A percentile compares a stretch with the other conserved stretches of the same genome.
phyloP scores from a whole-genome alignment of 805 yeast species.

The Teunomyces gatunensis region DNA sequence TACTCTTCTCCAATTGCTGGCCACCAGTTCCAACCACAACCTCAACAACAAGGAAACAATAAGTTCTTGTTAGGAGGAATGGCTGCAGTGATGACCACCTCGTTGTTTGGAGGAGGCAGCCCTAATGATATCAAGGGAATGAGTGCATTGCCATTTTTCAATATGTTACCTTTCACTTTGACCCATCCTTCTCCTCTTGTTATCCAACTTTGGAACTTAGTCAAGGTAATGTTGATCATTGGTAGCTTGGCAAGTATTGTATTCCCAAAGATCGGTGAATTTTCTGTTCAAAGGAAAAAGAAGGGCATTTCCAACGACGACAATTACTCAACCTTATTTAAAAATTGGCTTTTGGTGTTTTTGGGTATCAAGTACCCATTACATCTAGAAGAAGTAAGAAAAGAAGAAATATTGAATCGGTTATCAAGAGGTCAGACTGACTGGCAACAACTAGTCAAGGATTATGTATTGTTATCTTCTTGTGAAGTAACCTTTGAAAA shows the following conservation, averaged over 20 bases:
- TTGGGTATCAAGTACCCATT: conserved; percentile 31
- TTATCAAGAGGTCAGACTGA: conserved; percentile 13
- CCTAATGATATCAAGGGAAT: conserved; percentile 43
- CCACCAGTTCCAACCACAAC: conserved; percentile 12
- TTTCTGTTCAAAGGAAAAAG: neutral
- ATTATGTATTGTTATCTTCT: conserved; percentile 26
- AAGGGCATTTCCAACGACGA: neutral
- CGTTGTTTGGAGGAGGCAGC: conserved; percentile 50
- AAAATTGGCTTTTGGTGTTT: conserved; percentile 24
- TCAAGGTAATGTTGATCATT: conserved; percentile 11
- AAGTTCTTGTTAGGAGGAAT: conserved; percentile 61
- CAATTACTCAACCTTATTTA: conserved; percentile 5
- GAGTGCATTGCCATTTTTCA: conserved; percentile 42
- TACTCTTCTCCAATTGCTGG: conserved; percentile 1
- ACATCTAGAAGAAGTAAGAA: conserved; percentile 13
- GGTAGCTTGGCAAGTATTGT: conserved; percentile 10
- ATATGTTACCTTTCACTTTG: conserved; percentile 12
- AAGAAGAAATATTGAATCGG: conserved; percentile 12
- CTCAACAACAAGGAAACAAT: conserved; percentile 23
- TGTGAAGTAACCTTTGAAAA: conserved; percentile 34
- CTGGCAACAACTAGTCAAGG: conserved; percentile 17
- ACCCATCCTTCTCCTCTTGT: conserved; percentile 12
- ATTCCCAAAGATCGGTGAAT: conserved; percentile 6
- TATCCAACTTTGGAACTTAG: conserved; percentile 9
- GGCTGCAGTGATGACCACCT: conserved; percentile 63